These are phyloP conservation scores for Cenchrus americanus DNA, from an alignment of 176 grass and related monocot genomes.

Conservation along the genomic window DNA sequence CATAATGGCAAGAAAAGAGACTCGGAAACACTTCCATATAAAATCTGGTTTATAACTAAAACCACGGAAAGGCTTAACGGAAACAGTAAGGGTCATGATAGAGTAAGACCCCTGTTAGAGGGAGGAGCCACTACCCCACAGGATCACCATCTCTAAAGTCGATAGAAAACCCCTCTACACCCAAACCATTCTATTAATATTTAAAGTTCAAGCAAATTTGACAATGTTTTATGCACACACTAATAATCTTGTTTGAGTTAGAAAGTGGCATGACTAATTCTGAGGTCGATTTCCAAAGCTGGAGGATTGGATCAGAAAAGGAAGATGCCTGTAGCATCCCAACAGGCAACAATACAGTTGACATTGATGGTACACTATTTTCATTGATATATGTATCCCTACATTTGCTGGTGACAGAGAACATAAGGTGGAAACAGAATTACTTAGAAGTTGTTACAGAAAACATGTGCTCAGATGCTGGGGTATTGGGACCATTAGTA, in stretches of 20 bases:
- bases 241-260: not conserved
- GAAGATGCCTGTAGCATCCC: not conserved
- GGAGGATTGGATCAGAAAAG: constrained; percentile 3
- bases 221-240: not conserved
- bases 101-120: too few species aligned
- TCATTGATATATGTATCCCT: constrained; percentile 29
- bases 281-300: constrained; percentile 19
- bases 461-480: constrained; percentile 33
- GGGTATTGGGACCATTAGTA: constrained; percentile 31
- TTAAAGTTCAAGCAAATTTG: not conserved
- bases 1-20: not conserved
- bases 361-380: not conserved
- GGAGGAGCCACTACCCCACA: not conserved
- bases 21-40: not conserved
- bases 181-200: constrained; percentile 1
- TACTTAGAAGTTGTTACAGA: constrained; percentile 41
- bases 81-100: not conserved
- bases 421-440: constrained; percentile 37
- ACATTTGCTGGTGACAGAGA: constrained; percentile 38
- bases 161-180: not conserved
- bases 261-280: not conserved
- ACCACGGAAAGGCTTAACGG: not conserved
- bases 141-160: not conserved
- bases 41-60: too few species aligned
- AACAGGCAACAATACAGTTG: constrained; percentile 2